Evolutionary conservation across 2,329 filamentous ascomycete species (phyloP), one percentile per base, ranked within the genome.

Genomic region (Lachnellula occidentalis): DNA sequence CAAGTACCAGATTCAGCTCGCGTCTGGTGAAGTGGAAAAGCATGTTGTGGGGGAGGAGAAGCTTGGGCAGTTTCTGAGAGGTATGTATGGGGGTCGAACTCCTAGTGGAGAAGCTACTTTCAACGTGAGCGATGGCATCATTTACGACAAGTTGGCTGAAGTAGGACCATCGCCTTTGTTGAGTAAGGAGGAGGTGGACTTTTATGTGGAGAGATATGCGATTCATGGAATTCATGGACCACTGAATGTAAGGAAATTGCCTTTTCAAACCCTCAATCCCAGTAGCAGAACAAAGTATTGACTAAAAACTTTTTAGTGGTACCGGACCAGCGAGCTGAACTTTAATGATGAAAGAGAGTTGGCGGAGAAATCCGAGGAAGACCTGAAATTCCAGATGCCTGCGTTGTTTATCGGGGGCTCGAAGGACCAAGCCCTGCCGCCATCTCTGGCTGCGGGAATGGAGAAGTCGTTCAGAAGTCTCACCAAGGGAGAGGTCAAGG

Each of bases 1-100:
- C 67, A 78, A 73, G 14, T 99, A 99, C 71, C 92, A 96, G 76
- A 69, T 94, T 45, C 90, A 95, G 61, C 80, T 96, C 50, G 80
- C 78, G 1, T 83, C 85, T 19, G 82, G 83, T 0, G 83, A 87
- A 15, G 73, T 90, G 8, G 71, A 72, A 50, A 69, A 69, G 14
- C 73, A 85, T 47, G 76, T 78, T 22, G 19, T 43, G 41, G 81
- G 80, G 34, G 76, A 79, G 64, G 78, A 80, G 48, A 79, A 81
- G 53, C 79, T 95, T 50, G 77, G 82, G 48, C 79, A 83, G 62
- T 88, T 95, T 65, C 70, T 97, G 61, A 81, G 78, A 58, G 81
- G 78, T 34, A 66, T 94, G 61, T 95, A 86, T 70, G 89, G 88
- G 6, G 90, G 83, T 1, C 70, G 69, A 15, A 80, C 80, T 1